Percentiles rank a stretch among this genome's conserved stretches.
Conservation (phyloP, 495 filamentous ascomycete genomes). For the Penicillium psychrofluorescens region DNA sequence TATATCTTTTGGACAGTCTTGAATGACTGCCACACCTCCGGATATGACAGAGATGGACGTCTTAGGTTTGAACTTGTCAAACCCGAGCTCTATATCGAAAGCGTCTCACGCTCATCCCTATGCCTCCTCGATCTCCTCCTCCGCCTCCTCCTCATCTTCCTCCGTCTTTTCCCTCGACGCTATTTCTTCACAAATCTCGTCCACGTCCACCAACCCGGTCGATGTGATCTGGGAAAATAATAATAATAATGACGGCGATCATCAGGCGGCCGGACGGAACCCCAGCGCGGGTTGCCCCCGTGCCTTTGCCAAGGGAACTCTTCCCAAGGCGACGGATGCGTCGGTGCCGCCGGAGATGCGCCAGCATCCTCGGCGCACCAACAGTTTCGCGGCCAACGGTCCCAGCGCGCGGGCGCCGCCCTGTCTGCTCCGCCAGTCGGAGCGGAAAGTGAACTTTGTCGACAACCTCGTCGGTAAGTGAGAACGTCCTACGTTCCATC, state of each 20-base stretch:
- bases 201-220: constrained; percentile 41
- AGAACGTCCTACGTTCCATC: constrained; percentile 10
- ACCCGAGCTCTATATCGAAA: constrained; percentile 30
- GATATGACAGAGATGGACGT: constrained; percentile 45
- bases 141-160: constrained; percentile 67
- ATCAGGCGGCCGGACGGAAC: constrained; percentile 19
- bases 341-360: constrained; percentile 60
- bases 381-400: constrained; percentile 32
- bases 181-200: constrained; percentile 42
- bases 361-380: constrained; percentile 77
- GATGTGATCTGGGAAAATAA: constrained; percentile 47
- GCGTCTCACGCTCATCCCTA: constrained; percentile 49
- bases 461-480: constrained; percentile 97
- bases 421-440: constrained; percentile 77
- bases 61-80: constrained; percentile 39
- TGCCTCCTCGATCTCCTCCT: constrained; percentile 59
- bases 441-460: constrained; percentile 93
- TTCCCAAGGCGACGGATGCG: constrained; percentile 26
- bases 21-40: constrained; percentile 15
- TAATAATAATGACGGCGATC: constrained; percentile 33
- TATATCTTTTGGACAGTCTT: background rate
- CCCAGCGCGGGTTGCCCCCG: constrained; percentile 16
- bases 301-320: constrained; percentile 20
- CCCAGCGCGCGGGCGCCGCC: constrained; percentile 66
- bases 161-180: constrained; percentile 74